Evolutionary conservation across 768 basidiomycete genomes (phyloP).

Genomic region (Crepidotus variabilis): DNA sequence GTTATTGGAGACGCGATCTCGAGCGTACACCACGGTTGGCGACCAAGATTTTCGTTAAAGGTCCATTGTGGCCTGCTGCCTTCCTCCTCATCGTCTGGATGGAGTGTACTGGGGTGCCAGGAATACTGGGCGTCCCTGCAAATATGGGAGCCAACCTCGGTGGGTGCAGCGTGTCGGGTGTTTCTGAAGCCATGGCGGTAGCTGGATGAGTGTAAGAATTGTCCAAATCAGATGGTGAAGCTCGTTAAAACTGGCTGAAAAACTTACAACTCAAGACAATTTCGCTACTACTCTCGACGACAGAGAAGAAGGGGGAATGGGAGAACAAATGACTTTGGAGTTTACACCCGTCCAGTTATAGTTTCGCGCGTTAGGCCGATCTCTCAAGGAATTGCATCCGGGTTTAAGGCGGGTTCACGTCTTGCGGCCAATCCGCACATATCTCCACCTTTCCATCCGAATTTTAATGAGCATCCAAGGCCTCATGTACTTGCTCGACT

Average conservation of each 20-base stretch:
- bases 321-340: not conserved
- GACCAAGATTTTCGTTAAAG: conserved; percentile 87
- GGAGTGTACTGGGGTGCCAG: conserved; percentile 84
- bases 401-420: not conserved
- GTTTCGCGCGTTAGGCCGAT: not conserved
- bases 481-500: not conserved
- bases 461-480: not conserved
- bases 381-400: not conserved
- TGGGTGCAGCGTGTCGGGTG: conserved; percentile 52
- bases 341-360: not conserved
- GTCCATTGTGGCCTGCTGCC: conserved; percentile 86
- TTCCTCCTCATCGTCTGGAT: conserved; percentile 91
- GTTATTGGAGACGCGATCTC: conserved; percentile 7
- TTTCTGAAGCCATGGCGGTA: conserved; percentile 38
- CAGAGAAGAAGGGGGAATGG: not conserved
- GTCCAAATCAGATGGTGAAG: not conserved
- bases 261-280: not conserved
- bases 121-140: conserved; percentile 68
- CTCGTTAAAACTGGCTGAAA: not conserved
- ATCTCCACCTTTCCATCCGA: not conserved
- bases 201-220: conserved; percentile 1
- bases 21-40: conserved; percentile 83
- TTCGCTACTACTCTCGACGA: not conserved
- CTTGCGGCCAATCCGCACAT: not conserved
- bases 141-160: conserved; percentile 73